Percentiles rank a stretch among this genome's conserved stretches.
These are phyloP conservation scores for Tetrahymena elliotti DNA, from an alignment of 73 alveolate species.

Conservation along the genomic window DNA sequence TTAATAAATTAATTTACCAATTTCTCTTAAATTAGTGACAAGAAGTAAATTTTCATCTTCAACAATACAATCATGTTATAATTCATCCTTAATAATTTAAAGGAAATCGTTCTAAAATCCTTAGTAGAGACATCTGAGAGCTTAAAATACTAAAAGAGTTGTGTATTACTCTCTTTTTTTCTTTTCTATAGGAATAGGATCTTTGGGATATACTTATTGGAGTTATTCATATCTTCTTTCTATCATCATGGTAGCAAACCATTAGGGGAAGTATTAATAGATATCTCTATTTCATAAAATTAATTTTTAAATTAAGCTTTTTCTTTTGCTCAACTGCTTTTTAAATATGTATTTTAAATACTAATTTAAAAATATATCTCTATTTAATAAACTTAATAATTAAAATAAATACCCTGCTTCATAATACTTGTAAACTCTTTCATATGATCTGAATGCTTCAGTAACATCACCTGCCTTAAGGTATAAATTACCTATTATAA, in stretches of 20 bases:
- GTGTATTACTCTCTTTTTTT: neutral
- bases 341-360: neutral
- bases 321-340: neutral
- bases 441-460: neutral
- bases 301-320: no score
- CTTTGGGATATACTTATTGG: neutral
- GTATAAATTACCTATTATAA: neutral
- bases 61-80: neutral
- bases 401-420: neutral
- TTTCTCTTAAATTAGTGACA: neutral
- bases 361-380: neutral
- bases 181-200: neutral
- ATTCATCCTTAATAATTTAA: neutral
- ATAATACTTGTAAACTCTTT: neutral
- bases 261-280: neutral
- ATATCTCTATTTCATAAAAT: neutral
- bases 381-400: neutral
- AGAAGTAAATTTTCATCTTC: neutral
- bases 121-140: neutral
- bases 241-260: neutral
- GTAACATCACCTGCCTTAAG: neutral
- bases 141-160: neutral
- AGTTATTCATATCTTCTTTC: neutral
- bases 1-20: neutral
- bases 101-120: neutral